phyloP scores from a whole-genome alignment of 768 basidiomycete genomes.

The Amanita subjunquillea region DNA sequence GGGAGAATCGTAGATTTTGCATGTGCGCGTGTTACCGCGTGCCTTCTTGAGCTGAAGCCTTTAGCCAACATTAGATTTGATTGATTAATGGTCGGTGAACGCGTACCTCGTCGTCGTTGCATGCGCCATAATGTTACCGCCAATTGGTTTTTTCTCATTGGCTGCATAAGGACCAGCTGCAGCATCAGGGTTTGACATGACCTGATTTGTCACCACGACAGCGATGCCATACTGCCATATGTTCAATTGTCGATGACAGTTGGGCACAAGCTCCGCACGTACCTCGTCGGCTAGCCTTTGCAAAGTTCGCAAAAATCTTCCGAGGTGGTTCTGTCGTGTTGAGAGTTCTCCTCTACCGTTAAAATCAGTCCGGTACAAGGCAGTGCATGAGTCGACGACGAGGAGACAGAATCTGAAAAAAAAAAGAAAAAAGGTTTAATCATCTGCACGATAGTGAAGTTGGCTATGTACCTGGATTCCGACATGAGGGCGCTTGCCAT shows the following conservation, averaged over 20 bases:
- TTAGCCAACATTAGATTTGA: constrained; percentile 4
- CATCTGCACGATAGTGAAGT: neutral
- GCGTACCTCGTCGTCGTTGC: constrained; percentile 90
- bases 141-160: constrained; percentile 97
- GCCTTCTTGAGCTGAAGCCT: constrained; percentile 90
- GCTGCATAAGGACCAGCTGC: constrained; percentile 79
- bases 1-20: constrained; percentile 97
- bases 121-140: constrained; percentile 98
- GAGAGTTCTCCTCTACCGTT: constrained; percentile 92
- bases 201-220: constrained; percentile 95
- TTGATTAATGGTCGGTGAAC: neutral
- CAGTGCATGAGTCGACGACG: constrained; percentile 94
- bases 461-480: constrained; percentile 73
- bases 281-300: constrained; percentile 96
- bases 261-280: neutral
- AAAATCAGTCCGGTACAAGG: constrained; percentile 92
- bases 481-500: constrained; percentile 98
- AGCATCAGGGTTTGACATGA: constrained; percentile 98
- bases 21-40: constrained; percentile 83
- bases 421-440: neutral
- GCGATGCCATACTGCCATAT: constrained; percentile 83
- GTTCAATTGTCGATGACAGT: neutral
- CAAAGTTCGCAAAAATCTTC: constrained; percentile 88
- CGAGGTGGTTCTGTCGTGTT: constrained; percentile 90
- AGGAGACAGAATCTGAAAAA: constrained; percentile 79